These are phyloP conservation scores for Fusarium xyrophilum DNA, from an alignment of 2,329 filamentous ascomycete genomes.

Conservation along the genomic window DNA sequence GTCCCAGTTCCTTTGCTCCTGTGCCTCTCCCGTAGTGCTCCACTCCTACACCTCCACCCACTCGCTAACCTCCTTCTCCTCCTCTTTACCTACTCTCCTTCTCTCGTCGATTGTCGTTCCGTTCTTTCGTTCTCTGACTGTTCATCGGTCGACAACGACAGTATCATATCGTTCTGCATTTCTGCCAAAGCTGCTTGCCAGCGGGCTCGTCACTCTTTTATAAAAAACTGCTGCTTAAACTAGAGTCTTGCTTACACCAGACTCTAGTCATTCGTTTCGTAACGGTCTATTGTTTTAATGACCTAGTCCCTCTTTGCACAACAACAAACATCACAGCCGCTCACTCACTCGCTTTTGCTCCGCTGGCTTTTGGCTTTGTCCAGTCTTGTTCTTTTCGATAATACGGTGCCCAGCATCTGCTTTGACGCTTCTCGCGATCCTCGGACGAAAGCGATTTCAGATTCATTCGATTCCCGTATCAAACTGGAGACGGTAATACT, in stretches of 20 bases:
- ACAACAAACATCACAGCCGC: conserved; percentile 28
- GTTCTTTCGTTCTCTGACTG: conserved; percentile 42
- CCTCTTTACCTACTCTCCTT: conserved; percentile 40
- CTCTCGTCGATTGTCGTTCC: conserved; percentile 44
- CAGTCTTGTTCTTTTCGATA: conserved; percentile 11
- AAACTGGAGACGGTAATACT: conserved; percentile 24
- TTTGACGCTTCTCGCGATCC: conserved; percentile 24
- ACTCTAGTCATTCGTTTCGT: conserved; percentile 37
- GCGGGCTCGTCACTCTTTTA: conserved; percentile 59
- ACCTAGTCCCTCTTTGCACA: conserved; percentile 38
- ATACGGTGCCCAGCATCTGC: conserved; percentile 12
- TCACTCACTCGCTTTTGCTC: conserved; percentile 27
- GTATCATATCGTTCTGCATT: conserved; percentile 30
- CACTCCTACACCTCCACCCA: conserved; percentile 25
- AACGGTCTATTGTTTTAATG: conserved; percentile 33
- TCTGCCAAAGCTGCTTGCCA: conserved; percentile 54
- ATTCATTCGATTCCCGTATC: conserved; percentile 19
- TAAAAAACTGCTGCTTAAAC: conserved; percentile 35
- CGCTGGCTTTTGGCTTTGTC: conserved; percentile 32
- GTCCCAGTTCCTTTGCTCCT: conserved; percentile 9
- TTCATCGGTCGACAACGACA: conserved; percentile 48
- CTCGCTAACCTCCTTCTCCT: conserved; percentile 32
- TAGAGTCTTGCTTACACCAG: conserved; percentile 31
- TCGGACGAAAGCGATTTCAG: conserved; percentile 36
- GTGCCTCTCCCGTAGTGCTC: conserved; percentile 33